These are phyloP conservation scores for Flaveria floridana DNA, from an alignment of 140 eudicot genomes.

Conservation along the genomic window DNA sequence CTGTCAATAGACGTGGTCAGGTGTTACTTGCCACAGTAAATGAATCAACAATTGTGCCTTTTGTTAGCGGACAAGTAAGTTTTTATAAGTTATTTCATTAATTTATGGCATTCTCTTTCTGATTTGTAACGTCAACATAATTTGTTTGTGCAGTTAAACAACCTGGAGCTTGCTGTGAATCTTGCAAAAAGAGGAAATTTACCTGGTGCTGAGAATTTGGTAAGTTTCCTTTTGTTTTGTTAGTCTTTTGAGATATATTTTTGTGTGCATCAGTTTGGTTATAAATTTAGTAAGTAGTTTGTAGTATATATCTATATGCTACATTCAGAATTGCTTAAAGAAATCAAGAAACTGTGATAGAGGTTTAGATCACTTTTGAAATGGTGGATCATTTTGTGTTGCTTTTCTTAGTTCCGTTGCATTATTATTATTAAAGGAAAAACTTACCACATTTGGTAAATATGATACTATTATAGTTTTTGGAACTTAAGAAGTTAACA, in stretches of 20 bases:
- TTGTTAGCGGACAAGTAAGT: constrained; percentile 69
- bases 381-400: not conserved
- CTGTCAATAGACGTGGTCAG: constrained; percentile 93
- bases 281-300: not conserved
- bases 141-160: constrained; percentile 60
- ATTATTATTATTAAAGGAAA: not conserved
- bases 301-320: not conserved
- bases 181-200: constrained; percentile 98
- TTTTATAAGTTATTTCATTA: constrained; percentile 11
- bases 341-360: not conserved
- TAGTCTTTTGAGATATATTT: not conserved
- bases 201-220: constrained; percentile 99
- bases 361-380: not conserved
- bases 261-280: not conserved
- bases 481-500: not conserved
- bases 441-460: not conserved
- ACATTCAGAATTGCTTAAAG: not conserved
- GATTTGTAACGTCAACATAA: not conserved
- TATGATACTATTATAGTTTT: not conserved
- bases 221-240: constrained; percentile 28
- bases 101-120: not conserved
- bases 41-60: constrained; percentile 88
- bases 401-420: not conserved
- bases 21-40: constrained; percentile 96
- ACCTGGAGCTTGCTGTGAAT: constrained; percentile 98